Conservation (phyloP, 2,329 filamentous ascomycete species). For the Colletotrichum truncatum region DNA sequence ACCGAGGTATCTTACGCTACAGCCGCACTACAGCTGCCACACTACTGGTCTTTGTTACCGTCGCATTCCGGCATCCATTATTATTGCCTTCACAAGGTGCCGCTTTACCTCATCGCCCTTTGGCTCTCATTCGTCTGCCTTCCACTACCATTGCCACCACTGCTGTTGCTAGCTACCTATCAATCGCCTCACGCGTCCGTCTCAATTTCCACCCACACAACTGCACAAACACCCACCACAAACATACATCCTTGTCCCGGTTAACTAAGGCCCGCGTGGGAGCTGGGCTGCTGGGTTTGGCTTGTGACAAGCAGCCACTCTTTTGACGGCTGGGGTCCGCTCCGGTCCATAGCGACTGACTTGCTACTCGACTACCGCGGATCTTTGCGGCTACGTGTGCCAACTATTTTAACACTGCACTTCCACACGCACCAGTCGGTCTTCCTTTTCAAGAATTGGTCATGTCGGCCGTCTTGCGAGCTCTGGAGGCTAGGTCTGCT, state of each 20-base stretch:
- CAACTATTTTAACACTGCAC: constrained; percentile 22
- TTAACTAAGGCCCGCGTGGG: constrained; percentile 24
- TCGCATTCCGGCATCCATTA: background rate
- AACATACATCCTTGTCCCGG: constrained; percentile 4
- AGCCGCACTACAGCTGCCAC: constrained; percentile 1
- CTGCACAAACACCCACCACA: background rate
- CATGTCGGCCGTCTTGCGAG: constrained; percentile 33
- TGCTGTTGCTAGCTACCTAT: background rate
- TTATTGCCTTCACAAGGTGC: background rate
- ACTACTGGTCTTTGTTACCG: background rate
- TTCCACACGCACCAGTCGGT: constrained; percentile 12
- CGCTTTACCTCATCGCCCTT: background rate
- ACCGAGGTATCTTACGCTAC: too few relatives aligned
- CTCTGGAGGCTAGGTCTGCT: constrained; percentile 32
- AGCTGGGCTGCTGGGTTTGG: constrained; percentile 16
- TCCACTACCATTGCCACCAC: background rate
- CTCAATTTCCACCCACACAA: background rate
- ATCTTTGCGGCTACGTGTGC: constrained; percentile 30
- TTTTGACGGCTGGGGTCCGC: constrained; percentile 12
- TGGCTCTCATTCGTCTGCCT: background rate
- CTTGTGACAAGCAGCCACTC: constrained; percentile 29
- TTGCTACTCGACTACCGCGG: constrained; percentile 21
- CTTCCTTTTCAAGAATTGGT: constrained; percentile 15
- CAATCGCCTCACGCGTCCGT: background rate
- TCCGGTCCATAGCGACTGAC: constrained; percentile 22